phyloP scores from a whole-genome alignment of 352 stramenopile species.

The Pythium guiyangense region DNA sequence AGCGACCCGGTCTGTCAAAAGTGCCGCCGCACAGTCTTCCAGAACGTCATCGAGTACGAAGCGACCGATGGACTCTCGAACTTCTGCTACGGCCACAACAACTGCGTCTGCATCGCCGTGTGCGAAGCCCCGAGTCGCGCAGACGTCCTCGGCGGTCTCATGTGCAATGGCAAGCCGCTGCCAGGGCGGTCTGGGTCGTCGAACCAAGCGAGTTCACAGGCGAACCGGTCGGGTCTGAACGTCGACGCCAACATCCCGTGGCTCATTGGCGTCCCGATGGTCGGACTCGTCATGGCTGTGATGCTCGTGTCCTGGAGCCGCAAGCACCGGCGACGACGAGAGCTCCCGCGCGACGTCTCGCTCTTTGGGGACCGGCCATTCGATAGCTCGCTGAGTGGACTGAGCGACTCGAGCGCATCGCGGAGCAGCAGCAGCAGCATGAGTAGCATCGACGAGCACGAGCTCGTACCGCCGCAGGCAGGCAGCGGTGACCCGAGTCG shows the following conservation, averaged over 20 bases:
- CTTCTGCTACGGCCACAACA: constrained; percentile 31
- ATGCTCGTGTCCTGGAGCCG: constrained; percentile 39
- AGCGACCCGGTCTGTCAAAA: constrained; percentile 30
- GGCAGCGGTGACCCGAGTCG: neutral
- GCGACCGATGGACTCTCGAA: constrained; percentile 24
- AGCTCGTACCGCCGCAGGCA: constrained; percentile 1
- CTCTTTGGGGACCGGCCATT: constrained; percentile 8
- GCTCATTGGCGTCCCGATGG: constrained; percentile 35
- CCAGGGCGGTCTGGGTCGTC: constrained; percentile 11
- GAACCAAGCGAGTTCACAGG: constrained; percentile 16
- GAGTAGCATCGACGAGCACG: constrained; percentile 5
- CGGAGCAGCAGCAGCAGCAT: constrained; percentile 10
- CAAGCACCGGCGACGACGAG: constrained; percentile 13
- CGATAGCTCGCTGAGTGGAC: constrained; percentile 1
- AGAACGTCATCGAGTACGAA: constrained; percentile 35
- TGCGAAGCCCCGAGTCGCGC: constrained; percentile 25
- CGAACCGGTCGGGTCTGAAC: constrained; percentile 9
- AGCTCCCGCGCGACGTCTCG: constrained; percentile 15
- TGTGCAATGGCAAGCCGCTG: constrained; percentile 13
- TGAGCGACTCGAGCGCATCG: constrained; percentile 11
- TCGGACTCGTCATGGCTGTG: constrained; percentile 27
- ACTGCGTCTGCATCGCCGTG: constrained; percentile 40
- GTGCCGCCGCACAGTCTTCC: constrained; percentile 29
- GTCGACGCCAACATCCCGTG: constrained; percentile 31
- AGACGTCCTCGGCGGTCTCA: constrained; percentile 28